These are phyloP conservation scores for Copromyces sp. DNA, from an alignment of 495 filamentous ascomycete genomes.

Conservation along the genomic window DNA sequence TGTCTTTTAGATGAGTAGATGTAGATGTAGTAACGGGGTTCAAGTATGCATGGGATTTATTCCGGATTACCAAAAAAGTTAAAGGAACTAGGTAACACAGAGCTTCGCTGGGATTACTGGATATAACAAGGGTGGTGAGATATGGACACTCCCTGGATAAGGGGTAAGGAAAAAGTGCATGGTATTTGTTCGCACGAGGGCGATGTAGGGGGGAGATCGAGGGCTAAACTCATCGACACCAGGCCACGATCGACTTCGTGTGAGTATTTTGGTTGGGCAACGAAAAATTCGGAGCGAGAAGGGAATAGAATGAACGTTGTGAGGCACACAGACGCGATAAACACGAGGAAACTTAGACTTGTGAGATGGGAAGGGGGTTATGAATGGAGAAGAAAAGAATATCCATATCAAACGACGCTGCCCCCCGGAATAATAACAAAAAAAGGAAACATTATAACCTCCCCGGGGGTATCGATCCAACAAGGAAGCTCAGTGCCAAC, in stretches of 20 bases:
- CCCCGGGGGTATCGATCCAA: background rate
- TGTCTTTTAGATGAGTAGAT: background rate
- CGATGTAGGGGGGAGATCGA: background rate
- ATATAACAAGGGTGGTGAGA: background rate
- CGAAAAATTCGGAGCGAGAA: background rate
- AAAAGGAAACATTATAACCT: background rate
- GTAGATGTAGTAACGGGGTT: background rate
- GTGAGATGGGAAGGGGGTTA: background rate
- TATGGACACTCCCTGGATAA: background rate
- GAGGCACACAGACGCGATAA: background rate
- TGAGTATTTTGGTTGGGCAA: background rate
- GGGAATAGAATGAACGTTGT: background rate
- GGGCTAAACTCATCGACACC: background rate
- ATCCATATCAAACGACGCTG: background rate
- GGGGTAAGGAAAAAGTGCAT: background rate
- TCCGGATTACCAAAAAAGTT: background rate
- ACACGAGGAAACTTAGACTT: background rate
- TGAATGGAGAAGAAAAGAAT: background rate
- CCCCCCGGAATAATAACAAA: background rate
- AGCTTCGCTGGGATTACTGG: background rate
- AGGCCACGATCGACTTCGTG: background rate
- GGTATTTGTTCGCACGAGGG: background rate
- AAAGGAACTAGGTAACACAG: background rate
- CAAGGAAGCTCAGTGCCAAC: background rate
- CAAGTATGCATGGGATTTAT: background rate